Evolutionary conservation across 2,329 filamentous ascomycete genomes (phyloP), one percentile per base, ranked within the genome.

Genomic region (Xylariaceae sp.): DNA sequence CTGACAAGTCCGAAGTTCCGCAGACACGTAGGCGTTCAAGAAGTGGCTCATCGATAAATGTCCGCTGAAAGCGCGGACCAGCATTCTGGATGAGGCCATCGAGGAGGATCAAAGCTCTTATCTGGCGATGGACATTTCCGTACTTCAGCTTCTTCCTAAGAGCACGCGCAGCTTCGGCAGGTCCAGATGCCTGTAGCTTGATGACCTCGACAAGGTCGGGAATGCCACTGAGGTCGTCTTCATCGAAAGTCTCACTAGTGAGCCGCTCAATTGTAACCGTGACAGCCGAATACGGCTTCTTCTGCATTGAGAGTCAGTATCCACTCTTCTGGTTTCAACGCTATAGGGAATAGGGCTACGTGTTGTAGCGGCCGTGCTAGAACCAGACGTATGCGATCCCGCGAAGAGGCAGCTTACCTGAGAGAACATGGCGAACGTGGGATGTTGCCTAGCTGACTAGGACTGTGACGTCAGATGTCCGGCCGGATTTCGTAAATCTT

Each of bases 101-200:
- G 1, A 99, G 81, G 48, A 99, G 86, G 8, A 88, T 87, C 27
- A 99, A 80, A 37, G 94, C 88, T 56, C 94, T 84, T 35, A 97
- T 79, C 72, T 99, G 94, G 48, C 91, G 87, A 71, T 97, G 92
- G n/a, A 89, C 80, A 66, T 85, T 95, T 64, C 94, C 94, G 72
- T 99, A 97, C 76, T 99, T 99, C 80, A 99, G 83, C 77, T 97
- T 97, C 81, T 99, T 99, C 57, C 94, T 85, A 64, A 99, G 82
- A 47, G 94, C 91, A 67, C 94, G 84, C 51, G 92, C 90, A 56
- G 91, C 91, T 76, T 99, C 94, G 9, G 84, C 81, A 1, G 94
- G 90, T 0, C 94, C 94, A 5, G 88, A 88, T 30, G 81, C 80
- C 72, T 99, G 94, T 56, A 99, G 84, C 62, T 88, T 87, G 69